phyloP scores from a whole-genome alignment of 768 basidiomycete species.

The Termitomyces sp. region DNA sequence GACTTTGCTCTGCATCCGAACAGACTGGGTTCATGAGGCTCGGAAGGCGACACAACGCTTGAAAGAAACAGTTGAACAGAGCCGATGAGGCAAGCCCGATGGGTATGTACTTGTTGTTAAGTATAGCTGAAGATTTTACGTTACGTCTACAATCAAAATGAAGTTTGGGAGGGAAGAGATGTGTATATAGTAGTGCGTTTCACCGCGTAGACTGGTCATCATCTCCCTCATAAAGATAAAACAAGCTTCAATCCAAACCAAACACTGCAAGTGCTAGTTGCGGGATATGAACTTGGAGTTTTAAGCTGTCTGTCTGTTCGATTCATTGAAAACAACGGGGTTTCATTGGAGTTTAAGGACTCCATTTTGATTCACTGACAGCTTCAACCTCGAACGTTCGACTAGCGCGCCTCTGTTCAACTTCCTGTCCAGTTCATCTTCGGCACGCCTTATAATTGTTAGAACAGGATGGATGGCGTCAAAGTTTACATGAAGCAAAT shows the following conservation, averaged over 20 bases:
- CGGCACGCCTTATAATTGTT: conserved; percentile 60
- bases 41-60: conserved; percentile 50
- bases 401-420: conserved; percentile 61
- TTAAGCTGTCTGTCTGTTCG: too few relatives aligned
- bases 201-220: too few relatives aligned
- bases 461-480: conserved; percentile 56
- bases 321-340: too few relatives aligned
- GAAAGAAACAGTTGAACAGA: conserved; percentile 12
- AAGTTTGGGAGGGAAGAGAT: too few relatives aligned
- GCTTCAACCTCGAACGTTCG: conserved; percentile 60
- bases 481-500: conserved; percentile 21
- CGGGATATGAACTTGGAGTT: too few relatives aligned
- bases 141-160: too few relatives aligned
- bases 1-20: conserved; percentile 42
- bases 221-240: too few relatives aligned
- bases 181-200: too few relatives aligned
- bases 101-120: too few relatives aligned
- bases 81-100: neutral
- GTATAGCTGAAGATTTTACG: neutral
- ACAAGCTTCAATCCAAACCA: too few relatives aligned
- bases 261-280: too few relatives aligned
- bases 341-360: too few relatives aligned
- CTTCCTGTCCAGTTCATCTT: conserved; percentile 46
- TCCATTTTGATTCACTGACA: conserved; percentile 63
- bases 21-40: conserved; percentile 69